Conservation (phyloP, 345 rosid genomes). For the Carallia brachiata region DNA sequence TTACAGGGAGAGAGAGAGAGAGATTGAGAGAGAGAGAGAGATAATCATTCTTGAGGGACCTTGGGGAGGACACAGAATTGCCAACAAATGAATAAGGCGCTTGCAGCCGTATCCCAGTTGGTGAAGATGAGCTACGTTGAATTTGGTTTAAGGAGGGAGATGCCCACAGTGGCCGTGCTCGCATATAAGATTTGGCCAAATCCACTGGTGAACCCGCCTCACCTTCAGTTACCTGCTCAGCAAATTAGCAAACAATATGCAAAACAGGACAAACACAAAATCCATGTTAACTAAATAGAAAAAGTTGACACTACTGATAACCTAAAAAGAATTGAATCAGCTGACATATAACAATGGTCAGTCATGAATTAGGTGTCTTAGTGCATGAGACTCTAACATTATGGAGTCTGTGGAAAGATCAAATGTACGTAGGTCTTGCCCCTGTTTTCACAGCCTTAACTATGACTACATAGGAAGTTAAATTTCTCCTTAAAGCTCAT, state of each 20-base stretch:
- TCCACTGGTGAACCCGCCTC: conserved; percentile 75
- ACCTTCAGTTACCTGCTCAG: conserved; percentile 48
- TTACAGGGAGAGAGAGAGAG: background rate
- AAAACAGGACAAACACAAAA: background rate
- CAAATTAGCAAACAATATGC: background rate
- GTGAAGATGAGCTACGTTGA: conserved; percentile 44
- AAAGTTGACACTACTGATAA: too few relatives aligned
- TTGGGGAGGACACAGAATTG: conserved; percentile 45
- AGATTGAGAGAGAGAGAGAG: conserved; percentile 1
- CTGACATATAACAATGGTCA: too few relatives aligned
- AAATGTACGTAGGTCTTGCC: too few relatives aligned
- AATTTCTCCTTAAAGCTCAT: too few relatives aligned
- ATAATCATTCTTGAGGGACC: conserved; percentile 31
- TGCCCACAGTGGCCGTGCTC: conserved; percentile 63
- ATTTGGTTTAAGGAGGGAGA: conserved; percentile 47
- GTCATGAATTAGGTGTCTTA: too few relatives aligned
- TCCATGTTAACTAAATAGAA: background rate
- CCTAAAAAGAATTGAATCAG: too few relatives aligned
- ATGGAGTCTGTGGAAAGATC: too few relatives aligned
- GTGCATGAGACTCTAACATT: too few relatives aligned
- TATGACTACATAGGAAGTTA: too few relatives aligned
- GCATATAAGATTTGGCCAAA: conserved; percentile 83
- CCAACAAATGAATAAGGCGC: conserved; percentile 44
- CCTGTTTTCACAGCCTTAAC: too few relatives aligned
- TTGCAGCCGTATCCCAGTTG: conserved; percentile 39